These are phyloP conservation scores for Vitis hybrid DNA, from an alignment of 177 flowering plant genomes.

Conservation along the genomic window DNA sequence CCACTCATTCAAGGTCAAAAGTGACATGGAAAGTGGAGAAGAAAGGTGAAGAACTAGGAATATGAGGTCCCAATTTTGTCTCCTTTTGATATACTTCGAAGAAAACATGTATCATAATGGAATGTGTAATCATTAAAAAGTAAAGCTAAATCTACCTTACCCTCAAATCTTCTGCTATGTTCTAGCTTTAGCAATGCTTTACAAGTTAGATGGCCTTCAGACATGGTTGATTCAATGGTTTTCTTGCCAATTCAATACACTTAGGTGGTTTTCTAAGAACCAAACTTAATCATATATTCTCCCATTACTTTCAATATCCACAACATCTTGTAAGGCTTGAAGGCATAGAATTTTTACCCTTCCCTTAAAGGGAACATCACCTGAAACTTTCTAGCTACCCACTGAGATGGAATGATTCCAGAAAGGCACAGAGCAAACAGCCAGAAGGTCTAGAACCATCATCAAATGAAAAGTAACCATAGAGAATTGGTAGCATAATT, in stretches of 20 bases:
- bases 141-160: not conserved
- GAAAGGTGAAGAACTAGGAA: constrained; percentile 8
- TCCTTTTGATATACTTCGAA: constrained; percentile 5
- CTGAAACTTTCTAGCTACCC: too few relatives aligned
- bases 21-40: constrained; percentile 3
- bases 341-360: too few relatives aligned
- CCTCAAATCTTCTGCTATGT: not conserved
- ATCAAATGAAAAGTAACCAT: too few relatives aligned
- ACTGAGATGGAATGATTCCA: too few relatives aligned
- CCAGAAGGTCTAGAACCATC: too few relatives aligned
- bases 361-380: too few relatives aligned
- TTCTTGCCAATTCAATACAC: not conserved
- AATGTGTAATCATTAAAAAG: constrained; percentile 10
- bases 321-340: too few relatives aligned
- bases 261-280: too few relatives aligned
- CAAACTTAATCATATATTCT: not conserved
- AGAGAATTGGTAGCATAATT: too few relatives aligned
- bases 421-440: too few relatives aligned
- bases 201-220: not conserved
- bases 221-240: not conserved
- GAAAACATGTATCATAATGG: constrained; percentile 8
- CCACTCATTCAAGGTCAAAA: constrained; percentile 1
- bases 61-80: constrained; percentile 16
- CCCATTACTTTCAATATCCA: not conserved
- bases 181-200: not conserved